Conservation (phyloP, 73 alveolate species). For the Tetrahymena thermophila region DNA sequence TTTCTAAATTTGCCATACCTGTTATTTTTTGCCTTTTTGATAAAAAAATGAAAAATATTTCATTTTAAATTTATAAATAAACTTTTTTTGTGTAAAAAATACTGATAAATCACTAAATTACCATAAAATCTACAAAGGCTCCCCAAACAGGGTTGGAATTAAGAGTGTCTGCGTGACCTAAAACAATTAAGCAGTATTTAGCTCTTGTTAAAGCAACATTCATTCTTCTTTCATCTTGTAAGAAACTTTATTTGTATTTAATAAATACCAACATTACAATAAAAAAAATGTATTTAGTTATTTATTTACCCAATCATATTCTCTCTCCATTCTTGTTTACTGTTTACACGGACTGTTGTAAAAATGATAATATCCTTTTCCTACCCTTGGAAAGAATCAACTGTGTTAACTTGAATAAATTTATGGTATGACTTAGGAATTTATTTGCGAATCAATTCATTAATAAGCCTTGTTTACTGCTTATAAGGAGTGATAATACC, state of each 20-base stretch:
- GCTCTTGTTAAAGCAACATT: slow-evolving; percentile 86
- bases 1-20: background rate
- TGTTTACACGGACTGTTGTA: slow-evolving; percentile 57
- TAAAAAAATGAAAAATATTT: no score
- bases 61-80: no score
- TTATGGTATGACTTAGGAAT: slow-evolving; percentile 7
- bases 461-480: slow-evolving; percentile 46
- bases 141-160: slow-evolving; percentile 18
- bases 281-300: background rate
- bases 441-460: background rate
- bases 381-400: slow-evolving; percentile 61
- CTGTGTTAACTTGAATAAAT: slow-evolving; percentile 58
- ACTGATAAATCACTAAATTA: background rate
- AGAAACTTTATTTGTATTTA: slow-evolving; percentile 51
- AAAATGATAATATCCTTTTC: slow-evolving; percentile 69
- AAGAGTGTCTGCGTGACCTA: slow-evolving; percentile 67
- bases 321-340: background rate
- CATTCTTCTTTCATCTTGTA: slow-evolving; percentile 59
- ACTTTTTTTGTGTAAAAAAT: no score
- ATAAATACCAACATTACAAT: background rate
- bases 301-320: background rate
- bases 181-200: slow-evolving; percentile 51
- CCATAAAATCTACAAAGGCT: background rate
- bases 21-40: background rate
- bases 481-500: slow-evolving; percentile 76